These are phyloP conservation scores for Moesziomyces aphidis DNA, from an alignment of 1,284 basidiomycete genomes.

Conservation along the genomic window DNA sequence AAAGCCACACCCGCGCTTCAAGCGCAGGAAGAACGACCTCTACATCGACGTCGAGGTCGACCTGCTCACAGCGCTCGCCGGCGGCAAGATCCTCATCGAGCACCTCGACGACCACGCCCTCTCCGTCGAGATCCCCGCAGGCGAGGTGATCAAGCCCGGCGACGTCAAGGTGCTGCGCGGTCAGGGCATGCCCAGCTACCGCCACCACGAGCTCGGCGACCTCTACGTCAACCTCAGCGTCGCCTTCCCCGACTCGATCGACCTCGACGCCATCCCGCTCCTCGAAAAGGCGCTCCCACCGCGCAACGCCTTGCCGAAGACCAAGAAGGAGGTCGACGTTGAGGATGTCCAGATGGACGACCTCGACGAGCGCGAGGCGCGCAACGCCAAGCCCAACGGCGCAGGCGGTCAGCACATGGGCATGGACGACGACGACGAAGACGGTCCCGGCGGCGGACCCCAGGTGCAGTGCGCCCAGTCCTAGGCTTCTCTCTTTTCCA, in stretches of 20 bases:
- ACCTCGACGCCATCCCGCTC: constrained; percentile 76
- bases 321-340: constrained; percentile 75
- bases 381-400: constrained; percentile 67
- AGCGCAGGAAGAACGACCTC: constrained; percentile 92
- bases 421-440: constrained; percentile 82
- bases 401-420: constrained; percentile 70
- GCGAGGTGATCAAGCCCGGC: constrained; percentile 96
- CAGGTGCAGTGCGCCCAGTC: constrained; percentile 64
- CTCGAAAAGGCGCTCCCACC: constrained; percentile 90
- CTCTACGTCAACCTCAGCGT: constrained; percentile 89
- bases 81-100: constrained; percentile 89
- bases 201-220: constrained; percentile 96
- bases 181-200: constrained; percentile 98
- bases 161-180: constrained; percentile 87
- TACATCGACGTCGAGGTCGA: constrained; percentile 89
- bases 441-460: constrained; percentile 49
- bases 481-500: constrained; percentile 15
- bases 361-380: constrained; percentile 80
- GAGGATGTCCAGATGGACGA: constrained; percentile 91
- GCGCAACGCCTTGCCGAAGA: constrained; percentile 77
- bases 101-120: constrained; percentile 94
- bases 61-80: constrained; percentile 90
- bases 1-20: constrained; percentile 91
- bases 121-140: constrained; percentile 81
- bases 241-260: constrained; percentile 87